Conservation (phyloP, 179 eudicot species). For the Actinidia polygama region DNA sequence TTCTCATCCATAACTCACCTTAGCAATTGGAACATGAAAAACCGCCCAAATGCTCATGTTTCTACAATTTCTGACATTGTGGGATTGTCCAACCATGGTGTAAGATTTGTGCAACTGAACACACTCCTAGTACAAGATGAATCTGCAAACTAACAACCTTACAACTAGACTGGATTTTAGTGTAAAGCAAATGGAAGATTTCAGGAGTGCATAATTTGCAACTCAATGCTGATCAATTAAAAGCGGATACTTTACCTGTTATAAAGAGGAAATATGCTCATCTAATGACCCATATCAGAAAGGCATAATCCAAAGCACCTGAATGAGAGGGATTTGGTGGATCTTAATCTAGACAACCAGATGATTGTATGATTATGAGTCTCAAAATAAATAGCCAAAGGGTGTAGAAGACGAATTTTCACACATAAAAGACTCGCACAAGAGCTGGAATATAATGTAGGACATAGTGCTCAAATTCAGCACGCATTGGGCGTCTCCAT, state of each 20-base stretch:
- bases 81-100: too few species aligned
- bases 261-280: background rate
- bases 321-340: background rate
- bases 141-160: background rate
- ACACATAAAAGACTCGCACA: background rate
- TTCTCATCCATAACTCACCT: too few species aligned
- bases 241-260: background rate
- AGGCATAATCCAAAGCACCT: background rate
- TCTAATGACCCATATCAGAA: background rate
- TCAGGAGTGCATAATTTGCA: background rate
- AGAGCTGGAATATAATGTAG: too few species aligned
- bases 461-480: too few species aligned
- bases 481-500: too few species aligned
- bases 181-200: background rate
- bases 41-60: too few species aligned
- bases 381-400: background rate
- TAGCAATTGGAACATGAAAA: too few species aligned
- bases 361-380: too few species aligned
- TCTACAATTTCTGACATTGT: too few species aligned
- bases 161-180: background rate
- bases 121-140: too few species aligned
- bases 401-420: background rate
- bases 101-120: too few species aligned
- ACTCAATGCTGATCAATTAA: background rate
- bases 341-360: background rate